Evolutionary conservation across 208 protist species (phyloP).

Genomic region (Trichomonas vaginalis): DNA sequence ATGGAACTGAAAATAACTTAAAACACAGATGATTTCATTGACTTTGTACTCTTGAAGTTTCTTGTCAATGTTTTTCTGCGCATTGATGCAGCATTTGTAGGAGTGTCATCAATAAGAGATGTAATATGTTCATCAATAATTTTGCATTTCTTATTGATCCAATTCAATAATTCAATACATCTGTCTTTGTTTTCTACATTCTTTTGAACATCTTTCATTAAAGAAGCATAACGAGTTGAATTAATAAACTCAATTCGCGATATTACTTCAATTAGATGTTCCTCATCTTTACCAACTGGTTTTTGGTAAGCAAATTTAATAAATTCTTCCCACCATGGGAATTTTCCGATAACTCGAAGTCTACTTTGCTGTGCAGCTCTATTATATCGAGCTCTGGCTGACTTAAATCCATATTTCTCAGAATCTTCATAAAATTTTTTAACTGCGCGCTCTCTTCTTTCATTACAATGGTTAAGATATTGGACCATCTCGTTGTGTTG

Average conservation of each 20-base stretch:
- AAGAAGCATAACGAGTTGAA: background rate
- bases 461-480: background rate
- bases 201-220: background rate
- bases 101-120: background rate
- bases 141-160: background rate
- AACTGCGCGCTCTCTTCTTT: background rate
- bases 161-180: background rate
- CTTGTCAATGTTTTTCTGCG: background rate
- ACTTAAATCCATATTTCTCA: background rate
- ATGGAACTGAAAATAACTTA: background rate
- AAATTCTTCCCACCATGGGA: background rate
- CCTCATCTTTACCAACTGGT: background rate
- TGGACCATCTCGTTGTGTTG: background rate
- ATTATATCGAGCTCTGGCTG: background rate
- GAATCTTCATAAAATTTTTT: background rate
- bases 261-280: background rate
- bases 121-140: background rate
- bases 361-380: background rate
- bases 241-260: background rate
- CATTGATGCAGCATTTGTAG: background rate
- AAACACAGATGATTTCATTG: background rate
- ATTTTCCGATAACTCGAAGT: background rate
- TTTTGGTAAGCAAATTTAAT: background rate
- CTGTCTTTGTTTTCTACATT: background rate
- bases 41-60: background rate